Evolutionary conservation across 441 rosid species (phyloP), one percentile per base, ranked within the genome.

Genomic region (Rhodomyrtus psidioides): DNA sequence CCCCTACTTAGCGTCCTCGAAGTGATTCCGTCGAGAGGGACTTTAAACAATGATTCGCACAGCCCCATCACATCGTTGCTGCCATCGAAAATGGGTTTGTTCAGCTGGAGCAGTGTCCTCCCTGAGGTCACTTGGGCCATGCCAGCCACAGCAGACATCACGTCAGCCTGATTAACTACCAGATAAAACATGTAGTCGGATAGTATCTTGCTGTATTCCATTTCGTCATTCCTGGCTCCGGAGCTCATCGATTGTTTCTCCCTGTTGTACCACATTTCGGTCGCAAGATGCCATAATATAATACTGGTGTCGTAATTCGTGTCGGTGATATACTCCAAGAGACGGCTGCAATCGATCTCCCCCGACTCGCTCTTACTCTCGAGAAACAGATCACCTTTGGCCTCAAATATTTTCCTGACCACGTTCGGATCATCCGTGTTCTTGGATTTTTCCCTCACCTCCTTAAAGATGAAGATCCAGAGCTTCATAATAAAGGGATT

Each of bases 241-340:
- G 8, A 7, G 46, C 46, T 42, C 46, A 42, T 42, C 46, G 8
- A 46, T 9, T 9, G 12, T 46, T 46, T 46, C 51, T 46, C 51
- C 12, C 3, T 46, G 51, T 46, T 46, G 51, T 46, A 46, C 51
- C 51, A 46, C 12, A 46, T 46, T 9, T 46, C 51, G 12, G 51
- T 46, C 3, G 51, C 51, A 9, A 46, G 12, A 46, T 46, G 51
- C 51, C 51, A 46, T 3, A 46, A 9, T 46, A 46, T 46, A 9
- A 46, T 9, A 9, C 12, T 46, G 51, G 51, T 2, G 2, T 58
- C 65, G 1, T n/a, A 58, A n/a, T 12, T n/a, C 13, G 0, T 0
- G 0, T 13, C 2, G 0, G 3, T 58, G 30, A n/a, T 8, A n/a
- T n/a, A 6, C 7, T 1, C 0, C 6, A 13, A 1, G 2, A 58